Evolutionary conservation across 768 basidiomycete species (phyloP).

Genomic region (Suillus brevipes): DNA sequence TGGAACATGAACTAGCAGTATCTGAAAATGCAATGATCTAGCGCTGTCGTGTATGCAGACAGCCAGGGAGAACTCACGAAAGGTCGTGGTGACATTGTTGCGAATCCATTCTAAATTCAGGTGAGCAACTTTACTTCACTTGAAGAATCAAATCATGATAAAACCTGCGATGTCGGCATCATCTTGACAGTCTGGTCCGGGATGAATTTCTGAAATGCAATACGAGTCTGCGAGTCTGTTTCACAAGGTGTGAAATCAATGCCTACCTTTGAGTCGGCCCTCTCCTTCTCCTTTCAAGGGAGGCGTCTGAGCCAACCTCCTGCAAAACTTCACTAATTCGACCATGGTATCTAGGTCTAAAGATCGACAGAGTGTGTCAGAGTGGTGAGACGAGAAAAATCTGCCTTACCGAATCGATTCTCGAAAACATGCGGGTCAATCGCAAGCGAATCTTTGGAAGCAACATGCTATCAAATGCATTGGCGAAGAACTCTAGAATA

Average conservation of each 20-base stretch:
- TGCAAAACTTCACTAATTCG: neutral
- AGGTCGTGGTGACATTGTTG: neutral
- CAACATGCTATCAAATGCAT: neutral
- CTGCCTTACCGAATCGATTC: neutral
- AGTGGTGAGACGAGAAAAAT: neutral
- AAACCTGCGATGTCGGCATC: neutral
- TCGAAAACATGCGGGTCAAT: neutral
- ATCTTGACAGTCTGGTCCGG: neutral
- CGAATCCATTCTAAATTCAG: neutral
- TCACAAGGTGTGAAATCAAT: neutral
- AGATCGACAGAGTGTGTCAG: neutral
- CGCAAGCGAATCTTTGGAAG: neutral
- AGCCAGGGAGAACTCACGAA: neutral
- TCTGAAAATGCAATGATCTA: neutral
- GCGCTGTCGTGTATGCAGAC: neutral
- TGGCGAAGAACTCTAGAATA: neutral
- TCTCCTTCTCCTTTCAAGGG: neutral
- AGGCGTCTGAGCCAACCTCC: neutral
- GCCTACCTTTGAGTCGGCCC: neutral
- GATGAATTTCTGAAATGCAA: neutral
- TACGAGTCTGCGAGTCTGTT: neutral
- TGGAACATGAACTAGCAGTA: neutral
- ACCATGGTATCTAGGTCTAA: neutral
- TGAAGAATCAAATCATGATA: neutral
- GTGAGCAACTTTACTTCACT: neutral